A percentile compares a stretch with the other conserved stretches of the same genome.
phyloP scores from a whole-genome alignment of 148 eudicot genomes.

The Dysphania ambrosioides region DNA sequence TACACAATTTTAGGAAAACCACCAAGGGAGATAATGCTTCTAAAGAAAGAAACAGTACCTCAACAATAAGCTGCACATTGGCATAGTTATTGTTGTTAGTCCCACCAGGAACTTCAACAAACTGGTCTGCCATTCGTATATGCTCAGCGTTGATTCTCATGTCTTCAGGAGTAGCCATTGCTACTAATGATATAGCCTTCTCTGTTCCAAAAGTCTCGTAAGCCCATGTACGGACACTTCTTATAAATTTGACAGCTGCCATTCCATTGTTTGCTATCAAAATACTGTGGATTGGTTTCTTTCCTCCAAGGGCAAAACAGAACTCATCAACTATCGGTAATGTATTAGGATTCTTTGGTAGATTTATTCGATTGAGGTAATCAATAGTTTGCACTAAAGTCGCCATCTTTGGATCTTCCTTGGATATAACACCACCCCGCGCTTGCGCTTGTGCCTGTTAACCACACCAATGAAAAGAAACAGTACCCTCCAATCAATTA shows the following conservation, averaged over 20 bases:
- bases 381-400: constrained; percentile 36
- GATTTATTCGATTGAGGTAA: constrained; percentile 51
- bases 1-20: background rate
- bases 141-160: constrained; percentile 99
- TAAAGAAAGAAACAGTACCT: constrained; percentile 42
- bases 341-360: constrained; percentile 44
- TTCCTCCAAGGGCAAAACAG: constrained; percentile 81
- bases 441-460: constrained; percentile 8
- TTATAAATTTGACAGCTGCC: constrained; percentile 98
- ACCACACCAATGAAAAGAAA: background rate
- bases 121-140: constrained; percentile 95
- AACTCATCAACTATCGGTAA: constrained; percentile 65
- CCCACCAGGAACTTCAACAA: constrained; percentile 99
- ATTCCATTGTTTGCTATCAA: constrained; percentile 98
- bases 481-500: background rate
- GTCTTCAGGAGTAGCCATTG: constrained; percentile 99
- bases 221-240: constrained; percentile 92
- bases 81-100: constrained; percentile 98
- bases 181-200: constrained; percentile 92
- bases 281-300: constrained; percentile 81
- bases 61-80: constrained; percentile 97
- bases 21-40: background rate
- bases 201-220: constrained; percentile 95
- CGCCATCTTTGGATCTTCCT: constrained; percentile 34
- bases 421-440: constrained; percentile 35